phyloP scores from a whole-genome alignment of 805 yeast species.

The Hanseniaspora pseudoguilliermondii region DNA sequence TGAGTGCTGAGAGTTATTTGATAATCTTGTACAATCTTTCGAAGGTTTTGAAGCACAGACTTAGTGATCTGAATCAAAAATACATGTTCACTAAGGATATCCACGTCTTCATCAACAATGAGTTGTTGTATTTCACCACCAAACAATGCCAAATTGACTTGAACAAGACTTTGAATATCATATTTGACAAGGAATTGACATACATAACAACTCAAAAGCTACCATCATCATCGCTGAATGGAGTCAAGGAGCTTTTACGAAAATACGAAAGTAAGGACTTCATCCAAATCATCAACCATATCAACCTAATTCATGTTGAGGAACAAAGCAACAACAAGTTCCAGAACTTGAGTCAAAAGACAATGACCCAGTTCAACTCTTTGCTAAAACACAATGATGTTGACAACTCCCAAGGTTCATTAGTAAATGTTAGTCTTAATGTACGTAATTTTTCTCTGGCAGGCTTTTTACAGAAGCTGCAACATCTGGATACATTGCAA shows the following conservation, averaged over 20 bases:
- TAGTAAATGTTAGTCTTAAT: neutral
- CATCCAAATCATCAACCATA: conserved; percentile 11
- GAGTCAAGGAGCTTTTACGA: conserved; percentile 18
- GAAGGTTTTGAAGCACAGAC: neutral
- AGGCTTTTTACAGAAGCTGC: neutral
- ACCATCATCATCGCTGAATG: conserved; percentile 15
- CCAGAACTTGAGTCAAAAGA: conserved; percentile 4
- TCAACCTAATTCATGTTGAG: conserved; percentile 13
- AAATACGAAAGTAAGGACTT: conserved; percentile 22
- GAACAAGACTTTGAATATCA: conserved; percentile 1
- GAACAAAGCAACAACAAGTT: neutral
- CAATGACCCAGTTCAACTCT: conserved; percentile 5
- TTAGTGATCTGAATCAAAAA: neutral
- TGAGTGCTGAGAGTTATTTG: neutral
- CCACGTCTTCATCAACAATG: neutral
- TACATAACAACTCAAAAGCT: neutral
- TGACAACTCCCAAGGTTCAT: neutral
- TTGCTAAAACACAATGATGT: neutral
- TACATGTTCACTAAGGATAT: neutral
- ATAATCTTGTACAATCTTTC: neutral
- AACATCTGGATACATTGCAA: neutral
- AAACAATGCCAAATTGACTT: conserved; percentile 5
- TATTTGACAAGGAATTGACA: neutral
- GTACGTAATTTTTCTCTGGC: neutral
- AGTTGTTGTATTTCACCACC: neutral